phyloP scores from a whole-genome alignment of 306 rosid species.

The Fagus sylvatica region DNA sequence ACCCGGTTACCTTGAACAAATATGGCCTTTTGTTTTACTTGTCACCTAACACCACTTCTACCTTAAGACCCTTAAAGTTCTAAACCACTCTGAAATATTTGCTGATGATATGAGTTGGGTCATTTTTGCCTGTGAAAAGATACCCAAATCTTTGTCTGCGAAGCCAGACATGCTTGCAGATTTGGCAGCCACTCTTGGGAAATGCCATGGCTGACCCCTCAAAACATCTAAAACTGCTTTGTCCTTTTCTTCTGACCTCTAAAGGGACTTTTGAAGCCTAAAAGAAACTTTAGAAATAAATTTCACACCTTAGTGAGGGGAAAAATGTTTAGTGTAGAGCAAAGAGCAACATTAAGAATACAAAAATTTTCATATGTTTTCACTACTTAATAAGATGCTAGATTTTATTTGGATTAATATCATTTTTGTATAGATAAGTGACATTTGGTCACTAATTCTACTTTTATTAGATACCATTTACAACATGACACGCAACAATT shows the following conservation, averaged over 20 bases:
- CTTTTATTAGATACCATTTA: too few species aligned
- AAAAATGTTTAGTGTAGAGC: background rate
- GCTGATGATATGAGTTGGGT: slow-evolving; percentile 33
- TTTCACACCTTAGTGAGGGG: slow-evolving; percentile 15
- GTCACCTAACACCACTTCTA: slow-evolving; percentile 14
- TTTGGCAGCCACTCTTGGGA: slow-evolving; percentile 56
- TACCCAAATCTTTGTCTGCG: slow-evolving; percentile 80
- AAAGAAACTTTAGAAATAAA: slow-evolving; percentile 29
- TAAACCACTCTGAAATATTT: slow-evolving; percentile 1
- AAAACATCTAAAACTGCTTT: slow-evolving; percentile 41
- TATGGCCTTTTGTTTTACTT: background rate
- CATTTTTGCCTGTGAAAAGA: slow-evolving; percentile 56
- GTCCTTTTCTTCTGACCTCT: slow-evolving; percentile 63
- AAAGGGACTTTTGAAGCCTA: slow-evolving; percentile 34
- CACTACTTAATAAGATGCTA: too few species aligned
- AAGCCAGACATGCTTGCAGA: slow-evolving; percentile 56
- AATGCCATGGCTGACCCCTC: slow-evolving; percentile 50
- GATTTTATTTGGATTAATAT: too few species aligned
- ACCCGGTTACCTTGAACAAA: background rate
- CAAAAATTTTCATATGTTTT: too few species aligned
- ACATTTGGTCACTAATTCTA: too few species aligned
- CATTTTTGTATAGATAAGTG: too few species aligned
- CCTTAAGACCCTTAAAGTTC: background rate
- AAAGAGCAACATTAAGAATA: too few species aligned
- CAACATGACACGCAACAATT: too few species aligned